phyloP scores from a whole-genome alignment of 176 grass and related monocot genomes.

The Musa schizocarpa region DNA sequence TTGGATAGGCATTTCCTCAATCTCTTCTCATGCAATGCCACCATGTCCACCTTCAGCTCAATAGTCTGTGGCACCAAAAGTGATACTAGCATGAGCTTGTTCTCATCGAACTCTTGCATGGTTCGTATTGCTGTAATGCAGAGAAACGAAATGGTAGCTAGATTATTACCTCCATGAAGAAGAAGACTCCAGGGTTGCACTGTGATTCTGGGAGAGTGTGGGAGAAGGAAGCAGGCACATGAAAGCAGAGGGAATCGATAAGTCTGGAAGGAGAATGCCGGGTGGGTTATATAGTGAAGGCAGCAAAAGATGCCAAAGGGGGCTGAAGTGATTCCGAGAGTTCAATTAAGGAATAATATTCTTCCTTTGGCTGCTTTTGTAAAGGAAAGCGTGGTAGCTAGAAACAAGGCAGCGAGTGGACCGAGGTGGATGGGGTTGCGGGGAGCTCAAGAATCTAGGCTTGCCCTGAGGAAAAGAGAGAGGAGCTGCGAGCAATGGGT shows the following conservation, averaged over 20 bases:
- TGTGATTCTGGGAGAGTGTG: not conserved
- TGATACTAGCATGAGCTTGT: not conserved
- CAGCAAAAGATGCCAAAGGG: conserved; percentile 6
- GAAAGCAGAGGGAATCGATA: conserved; percentile 19
- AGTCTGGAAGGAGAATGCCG: not conserved
- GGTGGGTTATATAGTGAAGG: not conserved
- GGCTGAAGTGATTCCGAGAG: conserved; percentile 13
- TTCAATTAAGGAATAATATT: conserved; percentile 18
- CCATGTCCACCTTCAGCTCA: conserved; percentile 98
- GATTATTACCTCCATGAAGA: conserved; percentile 11
- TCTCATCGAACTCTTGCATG: not conserved
- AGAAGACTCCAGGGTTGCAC: not conserved
- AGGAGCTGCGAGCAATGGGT: conserved; percentile 20
- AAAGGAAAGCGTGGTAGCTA: conserved; percentile 35
- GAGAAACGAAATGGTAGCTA: not conserved
- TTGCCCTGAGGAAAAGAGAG: conserved; percentile 14
- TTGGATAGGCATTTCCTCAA: conserved; percentile 95
- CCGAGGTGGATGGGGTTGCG: conserved; percentile 21
- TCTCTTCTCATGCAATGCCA: conserved; percentile 91
- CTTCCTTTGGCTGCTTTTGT: conserved; percentile 38
- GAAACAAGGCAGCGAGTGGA: conserved; percentile 45
- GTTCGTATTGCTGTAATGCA: not conserved
- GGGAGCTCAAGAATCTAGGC: conserved; percentile 20
- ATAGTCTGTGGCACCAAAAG: conserved; percentile 37
- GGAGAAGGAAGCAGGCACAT: not conserved